phyloP scores from a whole-genome alignment of 352 stramenopile genomes.

The Thraustochytrium striatum region DNA sequence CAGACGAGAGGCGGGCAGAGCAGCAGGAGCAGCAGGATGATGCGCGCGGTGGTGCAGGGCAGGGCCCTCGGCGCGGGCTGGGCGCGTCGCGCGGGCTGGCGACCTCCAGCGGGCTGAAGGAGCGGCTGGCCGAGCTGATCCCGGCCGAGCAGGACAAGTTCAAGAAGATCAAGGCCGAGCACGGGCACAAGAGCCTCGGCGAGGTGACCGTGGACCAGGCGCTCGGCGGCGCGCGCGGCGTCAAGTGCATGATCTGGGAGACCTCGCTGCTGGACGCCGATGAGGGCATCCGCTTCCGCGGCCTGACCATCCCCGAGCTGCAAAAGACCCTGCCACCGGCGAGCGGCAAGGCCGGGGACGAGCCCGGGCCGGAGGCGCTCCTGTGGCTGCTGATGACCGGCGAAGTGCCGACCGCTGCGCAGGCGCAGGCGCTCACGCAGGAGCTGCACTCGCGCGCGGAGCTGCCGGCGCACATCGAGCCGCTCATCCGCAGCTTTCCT shows the following conservation, averaged over 20 bases:
- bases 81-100: constrained; percentile 10
- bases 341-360: constrained; percentile 71
- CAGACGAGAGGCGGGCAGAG: too few relatives aligned
- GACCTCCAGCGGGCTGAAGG: constrained; percentile 54
- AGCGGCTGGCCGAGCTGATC: constrained; percentile 75
- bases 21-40: too few relatives aligned
- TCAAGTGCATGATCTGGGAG: constrained; percentile 99
- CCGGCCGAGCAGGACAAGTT: constrained; percentile 82
- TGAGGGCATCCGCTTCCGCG: constrained; percentile 95
- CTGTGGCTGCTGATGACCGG: constrained; percentile 96
- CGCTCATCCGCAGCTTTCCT: constrained; percentile 86
- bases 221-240: constrained; percentile 89
- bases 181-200: constrained; percentile 80
- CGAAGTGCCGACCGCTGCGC: constrained; percentile 91
- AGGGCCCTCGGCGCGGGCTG: neutral
- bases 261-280: constrained; percentile 89
- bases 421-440: constrained; percentile 87
- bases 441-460: constrained; percentile 90
- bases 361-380: constrained; percentile 93
- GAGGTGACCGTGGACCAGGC: constrained; percentile 93
- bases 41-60: neutral
- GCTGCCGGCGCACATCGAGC: constrained; percentile 89
- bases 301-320: constrained; percentile 96
- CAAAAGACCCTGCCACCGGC: constrained; percentile 85
- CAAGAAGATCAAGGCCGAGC: constrained; percentile 86